Evolutionary conservation across 1,284 basidiomycete genomes (phyloP), one percentile per base, ranked within the genome.

Genomic region (Boletellus deceptivus): DNA sequence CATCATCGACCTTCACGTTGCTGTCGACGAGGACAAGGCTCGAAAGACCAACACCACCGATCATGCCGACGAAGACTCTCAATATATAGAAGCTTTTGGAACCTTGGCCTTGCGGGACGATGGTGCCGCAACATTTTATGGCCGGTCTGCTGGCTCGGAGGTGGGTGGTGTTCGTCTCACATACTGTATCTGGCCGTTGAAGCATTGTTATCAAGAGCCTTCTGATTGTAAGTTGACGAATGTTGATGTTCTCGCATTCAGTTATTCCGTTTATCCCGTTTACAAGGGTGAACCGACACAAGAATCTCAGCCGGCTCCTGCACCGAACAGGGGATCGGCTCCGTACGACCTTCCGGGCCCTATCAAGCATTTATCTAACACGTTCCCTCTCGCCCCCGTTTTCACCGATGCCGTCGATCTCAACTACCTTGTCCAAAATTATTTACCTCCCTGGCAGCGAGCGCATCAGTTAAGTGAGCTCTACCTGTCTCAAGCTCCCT

Each of bases 401-500:
- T 61, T 67, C 33, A 58, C 55, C 4, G 50, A 65, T 16, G 57
- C 60, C 8, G 63, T 78, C 42, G 75, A 77, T 53, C 59, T 83
- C 13, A 69, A 78, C 45, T 70, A 72, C 40, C 70, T 84, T 41
- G 60, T 79, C 17, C 64, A 71, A 22, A 62, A 65, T 9, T 76
- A 78, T 60, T 71, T 89, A 1, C 86, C 86, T 0, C 66, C 76
- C 0, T 84, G 79, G 75, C 62, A 69, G 4, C 80, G 83, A 42
- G 80, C 81, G 2, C 70, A 66, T 39, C 73, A 77, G 17, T 72
- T 88, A 24, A 77, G 76, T 56, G 75, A 80, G 22, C 72, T 86
- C 13, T 89, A 89, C 64, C 75, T 88, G 43, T 80, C 84, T 22
- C 82, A 84, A 59, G 83, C 84, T 2, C 83, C 84, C 0, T 89